These are phyloP conservation scores for Neurospora crassa DNA, from an alignment of 2,329 filamentous ascomycete genomes.

Conservation along the genomic window DNA sequence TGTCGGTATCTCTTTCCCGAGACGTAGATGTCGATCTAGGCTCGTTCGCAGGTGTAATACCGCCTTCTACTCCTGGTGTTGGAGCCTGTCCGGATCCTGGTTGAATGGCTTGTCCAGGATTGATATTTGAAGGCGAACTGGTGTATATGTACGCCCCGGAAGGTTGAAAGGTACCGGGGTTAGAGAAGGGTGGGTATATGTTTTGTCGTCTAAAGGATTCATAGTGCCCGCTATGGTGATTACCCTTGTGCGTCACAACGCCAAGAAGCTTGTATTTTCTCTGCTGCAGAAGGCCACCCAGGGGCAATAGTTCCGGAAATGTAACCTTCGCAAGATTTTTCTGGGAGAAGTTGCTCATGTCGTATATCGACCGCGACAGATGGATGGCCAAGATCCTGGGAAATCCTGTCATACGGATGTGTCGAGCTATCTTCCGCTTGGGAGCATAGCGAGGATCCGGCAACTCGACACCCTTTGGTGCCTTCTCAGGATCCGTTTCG, in stretches of 20 bases:
- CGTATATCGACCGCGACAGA: slow-evolving; percentile 87
- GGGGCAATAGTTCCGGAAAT: slow-evolving; percentile 76
- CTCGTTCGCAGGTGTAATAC: not conserved
- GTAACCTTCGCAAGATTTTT: slow-evolving; percentile 94
- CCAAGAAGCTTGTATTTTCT: slow-evolving; percentile 77
- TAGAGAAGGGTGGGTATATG: slow-evolving; percentile 69
- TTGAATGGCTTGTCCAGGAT: not conserved
- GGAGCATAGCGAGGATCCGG: slow-evolving; percentile 68
- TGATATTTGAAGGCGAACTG: not conserved
- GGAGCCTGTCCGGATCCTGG: not conserved
- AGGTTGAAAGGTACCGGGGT: slow-evolving; percentile 66
- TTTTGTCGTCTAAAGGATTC: slow-evolving; percentile 90
- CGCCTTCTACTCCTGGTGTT: not conserved
- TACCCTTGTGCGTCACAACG: slow-evolving; percentile 89
- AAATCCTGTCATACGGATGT: slow-evolving; percentile 78
- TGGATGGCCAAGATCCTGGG: slow-evolving; percentile 88
- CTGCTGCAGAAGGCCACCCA: slow-evolving; percentile 70
- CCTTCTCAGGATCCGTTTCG: slow-evolving; percentile 69
- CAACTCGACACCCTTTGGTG: slow-evolving; percentile 61
- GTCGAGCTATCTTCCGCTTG: slow-evolving; percentile 73
- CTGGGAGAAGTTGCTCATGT: slow-evolving; percentile 62
- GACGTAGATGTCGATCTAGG: slow-evolving; percentile 15
- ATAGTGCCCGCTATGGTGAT: slow-evolving; percentile 93
- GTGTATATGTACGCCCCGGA: slow-evolving; percentile 61
- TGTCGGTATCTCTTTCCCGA: slow-evolving; percentile 32